Conservation (phyloP, 352 stramenopile genomes). For the Globisporangium paroecandrum region DNA sequence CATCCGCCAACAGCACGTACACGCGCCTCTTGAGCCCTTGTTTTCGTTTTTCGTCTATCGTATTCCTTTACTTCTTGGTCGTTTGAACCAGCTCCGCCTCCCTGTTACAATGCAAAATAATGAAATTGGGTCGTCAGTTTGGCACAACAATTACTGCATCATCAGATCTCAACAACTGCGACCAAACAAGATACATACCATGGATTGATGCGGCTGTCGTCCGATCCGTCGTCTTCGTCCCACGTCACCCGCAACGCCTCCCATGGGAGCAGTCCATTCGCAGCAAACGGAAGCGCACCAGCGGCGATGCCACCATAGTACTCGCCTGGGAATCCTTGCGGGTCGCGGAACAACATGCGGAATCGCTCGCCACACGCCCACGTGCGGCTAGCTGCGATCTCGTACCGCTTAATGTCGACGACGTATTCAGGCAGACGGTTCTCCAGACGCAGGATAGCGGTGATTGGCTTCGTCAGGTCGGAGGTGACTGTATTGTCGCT, state of each 20-base stretch:
- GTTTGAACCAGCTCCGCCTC: conserved; percentile 38
- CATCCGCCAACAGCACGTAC: conserved; percentile 23
- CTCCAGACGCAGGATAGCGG: conserved; percentile 74
- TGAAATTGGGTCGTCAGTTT: background rate
- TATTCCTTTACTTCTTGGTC: conserved; percentile 31
- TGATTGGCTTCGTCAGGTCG: conserved; percentile 31
- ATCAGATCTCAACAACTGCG: background rate
- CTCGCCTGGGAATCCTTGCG: conserved; percentile 60
- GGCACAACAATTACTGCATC: conserved; percentile 1
- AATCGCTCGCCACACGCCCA: conserved; percentile 73
- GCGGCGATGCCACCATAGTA: conserved; percentile 70
- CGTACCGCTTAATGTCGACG: conserved; percentile 68
- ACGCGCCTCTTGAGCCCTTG: background rate
- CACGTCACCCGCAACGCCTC: conserved; percentile 77
- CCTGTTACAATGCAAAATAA: conserved; percentile 27
- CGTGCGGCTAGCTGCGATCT: conserved; percentile 43
- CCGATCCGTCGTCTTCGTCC: conserved; percentile 81
- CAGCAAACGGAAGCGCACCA: conserved; percentile 57
- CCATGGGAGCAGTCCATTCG: conserved; percentile 70
- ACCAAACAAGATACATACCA: conserved; percentile 45
- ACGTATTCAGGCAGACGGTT: conserved; percentile 55
- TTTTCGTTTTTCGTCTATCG: conserved; percentile 1
- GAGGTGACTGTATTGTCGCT: conserved; percentile 1
- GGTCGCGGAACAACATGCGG: conserved; percentile 74
- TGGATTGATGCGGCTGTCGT: conserved; percentile 81